Base-by-base conservation (phyloP, 208 protist genomes). In the Balamuthia mandrillaris region DNA sequence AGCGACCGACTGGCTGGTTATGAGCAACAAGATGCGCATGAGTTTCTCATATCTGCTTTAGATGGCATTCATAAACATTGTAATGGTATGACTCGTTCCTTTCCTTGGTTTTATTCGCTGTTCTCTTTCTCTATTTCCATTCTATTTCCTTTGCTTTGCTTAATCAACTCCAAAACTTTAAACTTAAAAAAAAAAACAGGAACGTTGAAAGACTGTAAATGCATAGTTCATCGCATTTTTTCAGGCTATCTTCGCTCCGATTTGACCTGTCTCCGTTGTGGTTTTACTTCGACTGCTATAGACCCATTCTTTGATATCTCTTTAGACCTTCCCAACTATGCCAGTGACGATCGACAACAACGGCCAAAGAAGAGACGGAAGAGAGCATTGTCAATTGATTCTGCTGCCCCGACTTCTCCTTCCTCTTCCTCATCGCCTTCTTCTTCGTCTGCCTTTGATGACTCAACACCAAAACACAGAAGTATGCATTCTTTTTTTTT, bases 21-120 rank as follows among this genome's bases (percentile, higher is more conserved):
- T 81, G 90, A 94, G 54, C 94, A 96, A 81, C 93, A 96, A 31
- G 94, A 96, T 86, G 94, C 94, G n/a, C 94, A 96, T 51, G 94
- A 96, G 86, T 93, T 95, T 29, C 88, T 93, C 56, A 96, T 96
- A 29, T 84, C 90, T 3, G 54, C 90, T 27, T 58, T 96, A 14
- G 84, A 95, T 75, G 87, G 66, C 31, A 58, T 95, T 35, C 91
- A 93, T 82, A 70, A 56, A 4, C 89, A 94, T 65, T 90, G 56
- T 51, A 54, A 81, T 27, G 90, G 91, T 33, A 68, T 60, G 29
- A 60, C 47, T 18, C 29, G 61, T n/a, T 45, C 61, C 21, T n/a
- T 70, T 39, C 24, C 21, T 70, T 56, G n/a, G n/a, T n/a, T n/a
- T n/a, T n/a, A n/a, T n/a, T n/a, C n/a, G n/a, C n/a, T n/a, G n/a